Evolutionary conservation across 139 green algal species (phyloP).

Genomic region (Closterium sp.): DNA sequence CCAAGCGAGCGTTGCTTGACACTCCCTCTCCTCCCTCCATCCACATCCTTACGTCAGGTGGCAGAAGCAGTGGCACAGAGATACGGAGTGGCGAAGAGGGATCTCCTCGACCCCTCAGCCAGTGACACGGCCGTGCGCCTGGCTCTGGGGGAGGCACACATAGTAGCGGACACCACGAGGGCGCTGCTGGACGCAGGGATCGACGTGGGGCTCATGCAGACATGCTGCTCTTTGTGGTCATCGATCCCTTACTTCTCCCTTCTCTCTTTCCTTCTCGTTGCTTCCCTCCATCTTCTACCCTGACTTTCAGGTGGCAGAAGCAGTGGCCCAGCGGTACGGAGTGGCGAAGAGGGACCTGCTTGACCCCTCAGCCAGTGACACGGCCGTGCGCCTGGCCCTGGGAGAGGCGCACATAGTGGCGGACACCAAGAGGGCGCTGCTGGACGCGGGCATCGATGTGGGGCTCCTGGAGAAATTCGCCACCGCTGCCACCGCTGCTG

Average conservation of each 20-base stretch:
- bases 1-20: slow-evolving; percentile 79
- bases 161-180: slow-evolving; percentile 88
- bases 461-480: slow-evolving; percentile 74
- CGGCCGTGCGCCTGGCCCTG: slow-evolving; percentile 84
- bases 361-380: slow-evolving; percentile 61
- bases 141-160: slow-evolving; percentile 90
- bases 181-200: slow-evolving; percentile 73
- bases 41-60: slow-evolving; percentile 53
- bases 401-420: slow-evolving; percentile 91
- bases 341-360: slow-evolving; percentile 87
- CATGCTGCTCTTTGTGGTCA: no score
- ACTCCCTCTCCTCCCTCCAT: not conserved
- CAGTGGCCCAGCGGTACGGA: slow-evolving; percentile 83
- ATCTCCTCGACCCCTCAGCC: slow-evolving; percentile 75
- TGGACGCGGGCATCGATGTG: slow-evolving; percentile 71
- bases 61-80: slow-evolving; percentile 84
- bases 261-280: no score
- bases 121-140: slow-evolving; percentile 75
- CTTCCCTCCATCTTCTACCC: not conserved
- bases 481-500: not conserved
- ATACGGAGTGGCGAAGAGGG: slow-evolving; percentile 81
- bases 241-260: no score
- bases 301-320: slow-evolving; percentile 70
- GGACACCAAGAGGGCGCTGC: slow-evolving; percentile 83
- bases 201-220: slow-evolving; percentile 71